A percentile compares a stretch with the other conserved stretches of the same genome.
Evolutionary conservation across 106 monocot species (phyloP).

Genomic region (Ottelia alismoides): DNA sequence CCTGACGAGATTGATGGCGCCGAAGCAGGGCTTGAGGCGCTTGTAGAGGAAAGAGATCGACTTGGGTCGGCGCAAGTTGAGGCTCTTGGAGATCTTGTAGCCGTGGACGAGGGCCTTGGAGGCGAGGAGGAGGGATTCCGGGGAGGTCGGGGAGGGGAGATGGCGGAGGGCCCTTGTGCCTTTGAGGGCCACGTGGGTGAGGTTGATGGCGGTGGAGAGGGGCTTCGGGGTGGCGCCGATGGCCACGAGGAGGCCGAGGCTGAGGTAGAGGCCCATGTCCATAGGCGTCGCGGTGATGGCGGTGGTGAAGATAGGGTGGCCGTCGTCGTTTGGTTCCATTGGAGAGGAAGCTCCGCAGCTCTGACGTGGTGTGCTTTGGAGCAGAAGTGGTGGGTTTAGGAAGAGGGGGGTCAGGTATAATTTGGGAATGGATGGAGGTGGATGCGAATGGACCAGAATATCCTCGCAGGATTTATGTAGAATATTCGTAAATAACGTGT

Average conservation of each 20-base stretch:
- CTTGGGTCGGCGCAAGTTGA: constrained; percentile 3
- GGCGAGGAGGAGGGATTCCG: constrained; percentile 18
- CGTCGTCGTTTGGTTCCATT: not conserved
- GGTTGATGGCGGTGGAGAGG: constrained; percentile 25
- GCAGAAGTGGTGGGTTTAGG: no score
- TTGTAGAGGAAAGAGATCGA: not conserved
- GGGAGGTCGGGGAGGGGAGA: constrained; percentile 22
- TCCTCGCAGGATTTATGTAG: no score
- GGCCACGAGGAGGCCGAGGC: constrained; percentile 9
- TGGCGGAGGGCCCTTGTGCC: constrained; percentile 12
- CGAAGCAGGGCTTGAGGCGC: constrained; percentile 22
- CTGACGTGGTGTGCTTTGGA: no score
- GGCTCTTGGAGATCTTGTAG: constrained; percentile 24
- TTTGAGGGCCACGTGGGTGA: constrained; percentile 31
- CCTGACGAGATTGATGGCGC: constrained; percentile 19
- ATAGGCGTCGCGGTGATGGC: not conserved
- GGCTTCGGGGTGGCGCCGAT: constrained; percentile 18
- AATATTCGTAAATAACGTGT: no score
- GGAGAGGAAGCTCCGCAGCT: no score
- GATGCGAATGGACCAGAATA: no score
- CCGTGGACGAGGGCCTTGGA: constrained; percentile 28
- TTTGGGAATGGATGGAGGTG: no score
- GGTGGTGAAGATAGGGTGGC: not conserved
- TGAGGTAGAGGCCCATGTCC: not conserved
- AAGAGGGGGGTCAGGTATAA: no score